Conservation (phyloP, 192 early-diverging fungal species). For the Kappamyces sp. region DNA sequence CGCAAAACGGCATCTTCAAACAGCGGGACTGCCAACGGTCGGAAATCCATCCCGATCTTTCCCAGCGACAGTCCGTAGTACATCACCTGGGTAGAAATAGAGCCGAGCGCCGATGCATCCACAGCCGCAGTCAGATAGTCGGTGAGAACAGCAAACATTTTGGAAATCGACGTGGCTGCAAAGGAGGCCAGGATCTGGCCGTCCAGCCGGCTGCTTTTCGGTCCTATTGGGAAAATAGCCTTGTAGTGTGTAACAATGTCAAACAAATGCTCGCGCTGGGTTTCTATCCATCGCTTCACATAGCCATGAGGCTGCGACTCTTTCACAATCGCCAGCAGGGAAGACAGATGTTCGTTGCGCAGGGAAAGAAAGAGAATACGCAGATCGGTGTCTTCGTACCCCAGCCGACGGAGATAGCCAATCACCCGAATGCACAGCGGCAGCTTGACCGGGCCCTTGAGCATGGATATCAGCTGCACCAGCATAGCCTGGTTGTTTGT, state of each 20-base stretch:
- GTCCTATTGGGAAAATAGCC: slow-evolving; percentile 55
- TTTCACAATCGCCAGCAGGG: slow-evolving; percentile 44
- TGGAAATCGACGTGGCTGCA: background rate
- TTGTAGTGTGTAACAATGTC: slow-evolving; percentile 78
- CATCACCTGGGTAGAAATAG: slow-evolving; percentile 67
- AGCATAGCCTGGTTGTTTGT: slow-evolving; percentile 52
- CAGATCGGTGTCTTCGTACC: slow-evolving; percentile 65
- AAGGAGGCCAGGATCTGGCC: slow-evolving; percentile 9
- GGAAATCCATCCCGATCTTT: slow-evolving; percentile 70
- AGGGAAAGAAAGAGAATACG: slow-evolving; percentile 68
- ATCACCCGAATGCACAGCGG: slow-evolving; percentile 70
- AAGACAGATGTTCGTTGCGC: slow-evolving; percentile 54
- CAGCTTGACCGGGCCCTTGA: slow-evolving; percentile 64
- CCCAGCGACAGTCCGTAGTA: slow-evolving; percentile 78
- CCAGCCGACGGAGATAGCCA: slow-evolving; percentile 69
- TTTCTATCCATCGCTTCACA: slow-evolving; percentile 70
- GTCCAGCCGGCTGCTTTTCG: background rate
- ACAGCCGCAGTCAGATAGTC: slow-evolving; percentile 3
- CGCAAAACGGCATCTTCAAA: slow-evolving; percentile 60
- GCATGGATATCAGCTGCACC: slow-evolving; percentile 52
- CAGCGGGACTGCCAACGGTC: slow-evolving; percentile 46
- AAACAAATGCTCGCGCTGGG: slow-evolving; percentile 67
- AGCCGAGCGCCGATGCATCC: slow-evolving; percentile 38
- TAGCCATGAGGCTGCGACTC: slow-evolving; percentile 32
- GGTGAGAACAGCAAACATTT: slow-evolving; percentile 2